Percentiles rank a stretch among this genome's conserved stretches.
phyloP scores from a whole-genome alignment of 345 rosid genomes.

The Alliaria petiolata region DNA sequence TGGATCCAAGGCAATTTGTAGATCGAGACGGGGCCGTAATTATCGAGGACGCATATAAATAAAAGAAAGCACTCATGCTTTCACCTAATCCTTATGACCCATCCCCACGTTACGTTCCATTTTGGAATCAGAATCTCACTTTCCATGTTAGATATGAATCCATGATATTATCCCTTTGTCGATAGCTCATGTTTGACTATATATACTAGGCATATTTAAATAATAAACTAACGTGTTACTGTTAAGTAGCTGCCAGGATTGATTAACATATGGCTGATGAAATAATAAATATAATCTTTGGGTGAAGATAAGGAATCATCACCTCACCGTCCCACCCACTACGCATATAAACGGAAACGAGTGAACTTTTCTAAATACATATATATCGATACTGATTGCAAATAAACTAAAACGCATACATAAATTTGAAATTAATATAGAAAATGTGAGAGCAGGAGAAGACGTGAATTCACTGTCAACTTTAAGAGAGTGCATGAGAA shows the following conservation, averaged over 20 bases:
- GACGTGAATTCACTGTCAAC: slow-evolving; percentile 33
- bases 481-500: slow-evolving; percentile 28
- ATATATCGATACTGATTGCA: neutral
- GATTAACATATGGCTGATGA: slow-evolving; percentile 7
- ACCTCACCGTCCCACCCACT: slow-evolving; percentile 29
- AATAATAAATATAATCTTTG: neutral
- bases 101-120: slow-evolving; percentile 30
- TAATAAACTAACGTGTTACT: slow-evolving; percentile 6
- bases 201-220: neutral
- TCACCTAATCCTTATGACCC: slow-evolving; percentile 32
- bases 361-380: neutral
- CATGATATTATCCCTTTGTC: slow-evolving; percentile 1
- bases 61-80: slow-evolving; percentile 4
- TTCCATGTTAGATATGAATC: slow-evolving; percentile 26
- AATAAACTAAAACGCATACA: neutral
- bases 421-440: neutral
- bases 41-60: slow-evolving; percentile 13
- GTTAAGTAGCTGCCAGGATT: slow-evolving; percentile 26
- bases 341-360: neutral
- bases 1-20: slow-evolving; percentile 34
- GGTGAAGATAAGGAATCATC: slow-evolving; percentile 24
- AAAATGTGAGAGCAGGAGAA: slow-evolving; percentile 16
- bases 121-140: slow-evolving; percentile 26
- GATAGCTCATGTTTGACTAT: slow-evolving; percentile 14
- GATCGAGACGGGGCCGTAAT: slow-evolving; percentile 33